These are phyloP conservation scores for Aspergillus transmontanensis DNA, from an alignment of 2,329 filamentous ascomycete species.

Conservation along the genomic window DNA sequence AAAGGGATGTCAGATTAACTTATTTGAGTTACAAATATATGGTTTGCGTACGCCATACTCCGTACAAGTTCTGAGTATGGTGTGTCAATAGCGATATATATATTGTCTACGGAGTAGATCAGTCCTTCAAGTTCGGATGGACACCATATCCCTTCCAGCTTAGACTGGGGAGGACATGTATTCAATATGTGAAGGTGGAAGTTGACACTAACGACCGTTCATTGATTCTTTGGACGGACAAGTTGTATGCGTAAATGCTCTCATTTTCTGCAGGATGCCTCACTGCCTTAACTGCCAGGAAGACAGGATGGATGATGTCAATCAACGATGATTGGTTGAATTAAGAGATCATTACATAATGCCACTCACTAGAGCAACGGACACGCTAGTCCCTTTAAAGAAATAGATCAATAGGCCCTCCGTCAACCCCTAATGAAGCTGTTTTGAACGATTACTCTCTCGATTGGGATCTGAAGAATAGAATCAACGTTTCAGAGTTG, in stretches of 20 bases:
- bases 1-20: not conserved
- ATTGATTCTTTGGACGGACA: too few relatives aligned
- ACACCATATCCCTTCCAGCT: not conserved
- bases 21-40: not conserved
- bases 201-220: too few relatives aligned
- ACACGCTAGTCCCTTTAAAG: constrained; percentile 27
- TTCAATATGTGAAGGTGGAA: not conserved
- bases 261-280: too few relatives aligned
- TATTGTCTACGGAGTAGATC: not conserved
- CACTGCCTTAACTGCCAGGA: too few relatives aligned
- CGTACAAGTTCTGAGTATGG: too few relatives aligned
- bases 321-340: not conserved
- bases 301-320: not conserved
- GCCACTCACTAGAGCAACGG: constrained; percentile 28
- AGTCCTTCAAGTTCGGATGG: too few relatives aligned
- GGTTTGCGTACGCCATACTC: too few relatives aligned
- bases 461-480: not conserved
- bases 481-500: not conserved
- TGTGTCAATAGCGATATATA: not conserved
- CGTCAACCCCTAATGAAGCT: constrained; percentile 1
- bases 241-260: too few relatives aligned
- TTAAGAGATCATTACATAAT: constrained; percentile 7
- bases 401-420: constrained; percentile 31
- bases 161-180: not conserved
- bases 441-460: not conserved